Evolutionary conservation across 2,329 filamentous ascomycete genomes (phyloP).

Genomic region (Talaromyces sp.): DNA sequence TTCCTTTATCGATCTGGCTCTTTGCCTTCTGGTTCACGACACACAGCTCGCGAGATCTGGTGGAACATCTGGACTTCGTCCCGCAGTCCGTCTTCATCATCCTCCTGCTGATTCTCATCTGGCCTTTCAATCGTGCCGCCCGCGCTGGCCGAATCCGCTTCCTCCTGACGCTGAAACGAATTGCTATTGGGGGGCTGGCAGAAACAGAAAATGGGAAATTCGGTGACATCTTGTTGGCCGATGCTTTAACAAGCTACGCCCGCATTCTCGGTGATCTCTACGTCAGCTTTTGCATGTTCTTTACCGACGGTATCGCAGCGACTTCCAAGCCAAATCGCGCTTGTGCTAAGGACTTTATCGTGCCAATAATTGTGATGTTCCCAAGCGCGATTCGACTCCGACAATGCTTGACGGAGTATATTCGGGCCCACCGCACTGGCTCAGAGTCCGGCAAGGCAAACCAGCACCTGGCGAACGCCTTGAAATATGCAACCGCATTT

Average conservation of each 20-base stretch:
- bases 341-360: conserved; percentile 76
- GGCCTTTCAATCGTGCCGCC: conserved; percentile 71
- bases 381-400: conserved; percentile 85
- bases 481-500: conserved; percentile 93
- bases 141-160: conserved; percentile 74
- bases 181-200: conserved; percentile 83
- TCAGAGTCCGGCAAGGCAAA: conserved; percentile 69
- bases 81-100: conserved; percentile 81
- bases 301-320: conserved; percentile 69
- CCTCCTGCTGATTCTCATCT: conserved; percentile 70
- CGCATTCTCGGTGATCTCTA: conserved; percentile 90
- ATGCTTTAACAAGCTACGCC: conserved; percentile 92
- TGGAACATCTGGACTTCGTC: conserved; percentile 79
- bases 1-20: conserved; percentile 71
- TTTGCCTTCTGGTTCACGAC: conserved; percentile 83
- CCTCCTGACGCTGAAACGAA: conserved; percentile 72
- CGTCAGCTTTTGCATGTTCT: conserved; percentile 89
- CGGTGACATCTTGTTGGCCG: conserved; percentile 88
- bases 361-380: conserved; percentile 80
- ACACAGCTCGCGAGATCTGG: conserved; percentile 67
- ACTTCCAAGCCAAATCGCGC: conserved; percentile 78
- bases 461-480: conserved; percentile 87
- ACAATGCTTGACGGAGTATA: conserved; percentile 88
- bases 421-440: conserved; percentile 64
- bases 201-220: conserved; percentile 89